Evolutionary conservation across 2,329 filamentous ascomycete species (phyloP).

Genomic region (Pseudogymnoascus sp.): DNA sequence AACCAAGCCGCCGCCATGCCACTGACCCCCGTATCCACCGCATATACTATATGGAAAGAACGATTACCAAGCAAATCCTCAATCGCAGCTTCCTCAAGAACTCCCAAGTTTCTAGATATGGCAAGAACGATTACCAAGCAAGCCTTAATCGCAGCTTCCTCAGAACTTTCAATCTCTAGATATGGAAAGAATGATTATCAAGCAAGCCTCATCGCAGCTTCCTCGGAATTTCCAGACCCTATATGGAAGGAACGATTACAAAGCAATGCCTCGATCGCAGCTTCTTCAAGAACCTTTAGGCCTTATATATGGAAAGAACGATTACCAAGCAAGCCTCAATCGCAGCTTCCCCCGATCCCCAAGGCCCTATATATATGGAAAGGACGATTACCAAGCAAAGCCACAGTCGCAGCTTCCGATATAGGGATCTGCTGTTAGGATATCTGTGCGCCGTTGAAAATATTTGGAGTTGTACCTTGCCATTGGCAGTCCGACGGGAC

Average conservation of each 20-base stretch:
- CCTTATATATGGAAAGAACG: background rate
- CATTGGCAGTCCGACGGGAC: too few species aligned
- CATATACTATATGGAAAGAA: background rate
- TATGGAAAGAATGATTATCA: background rate
- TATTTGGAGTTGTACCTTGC: too few species aligned
- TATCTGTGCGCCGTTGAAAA: too few species aligned
- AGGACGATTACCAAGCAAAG: background rate
- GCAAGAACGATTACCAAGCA: background rate
- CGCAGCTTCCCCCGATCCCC: background rate
- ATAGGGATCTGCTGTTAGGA: too few species aligned
- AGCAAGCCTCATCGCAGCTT: background rate
- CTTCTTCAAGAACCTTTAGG: background rate
- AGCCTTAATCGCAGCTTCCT: background rate
- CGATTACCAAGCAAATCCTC: background rate
- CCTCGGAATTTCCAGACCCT: background rate
- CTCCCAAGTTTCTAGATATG: background rate
- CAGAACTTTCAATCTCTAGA: background rate
- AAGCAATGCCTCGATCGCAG: background rate
- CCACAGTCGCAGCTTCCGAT: background rate
- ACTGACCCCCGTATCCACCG: background rate
- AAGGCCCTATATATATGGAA: background rate
- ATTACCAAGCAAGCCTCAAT: background rate
- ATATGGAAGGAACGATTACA: background rate
- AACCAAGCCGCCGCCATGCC: background rate
- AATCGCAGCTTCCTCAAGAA: background rate